phyloP scores from a whole-genome alignment of 1,139 yeast genomes.

The Geotrichum carabidarum region DNA sequence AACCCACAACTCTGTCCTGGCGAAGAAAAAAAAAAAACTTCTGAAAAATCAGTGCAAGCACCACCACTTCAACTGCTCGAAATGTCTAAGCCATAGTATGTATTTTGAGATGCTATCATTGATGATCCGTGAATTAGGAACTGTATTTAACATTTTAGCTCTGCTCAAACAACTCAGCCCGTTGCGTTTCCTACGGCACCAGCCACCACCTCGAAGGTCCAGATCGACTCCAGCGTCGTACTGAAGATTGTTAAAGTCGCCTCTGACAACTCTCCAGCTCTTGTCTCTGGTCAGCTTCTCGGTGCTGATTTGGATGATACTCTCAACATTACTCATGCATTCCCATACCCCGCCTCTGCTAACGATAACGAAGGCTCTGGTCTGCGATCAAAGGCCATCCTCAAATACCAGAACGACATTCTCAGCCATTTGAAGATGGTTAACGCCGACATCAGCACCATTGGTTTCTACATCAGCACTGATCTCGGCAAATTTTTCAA shows the following conservation, averaged over 20 bases:
- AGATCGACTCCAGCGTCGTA: constrained; percentile 46
- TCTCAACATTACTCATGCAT: constrained; percentile 53
- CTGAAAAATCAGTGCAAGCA: background rate
- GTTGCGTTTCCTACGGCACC: constrained; percentile 23
- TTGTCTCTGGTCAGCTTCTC: constrained; percentile 69
- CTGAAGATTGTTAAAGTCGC: constrained; percentile 71
- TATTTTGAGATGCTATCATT: background rate
- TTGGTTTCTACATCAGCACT: constrained; percentile 81
- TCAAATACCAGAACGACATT: constrained; percentile 66
- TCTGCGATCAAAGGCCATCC: constrained; percentile 50
- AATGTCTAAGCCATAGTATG: constrained; percentile 14
- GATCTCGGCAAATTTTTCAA: constrained; percentile 60
- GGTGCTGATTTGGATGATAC: constrained; percentile 60
- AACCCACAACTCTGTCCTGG: background rate
- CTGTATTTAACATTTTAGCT: background rate
- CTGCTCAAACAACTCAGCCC: constrained; percentile 1
- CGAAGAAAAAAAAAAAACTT: constrained; percentile 2
- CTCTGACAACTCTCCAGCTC: constrained; percentile 60
- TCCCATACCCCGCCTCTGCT: constrained; percentile 53
- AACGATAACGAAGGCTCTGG: constrained; percentile 40
- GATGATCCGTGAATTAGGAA: too few relatives aligned
- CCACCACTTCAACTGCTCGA: background rate
- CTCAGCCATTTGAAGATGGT: constrained; percentile 57
- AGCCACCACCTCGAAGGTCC: constrained; percentile 29
- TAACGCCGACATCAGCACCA: constrained; percentile 65